phyloP scores from a whole-genome alignment of 78 protist genomes.

The Dictyostelium citrinum region DNA sequence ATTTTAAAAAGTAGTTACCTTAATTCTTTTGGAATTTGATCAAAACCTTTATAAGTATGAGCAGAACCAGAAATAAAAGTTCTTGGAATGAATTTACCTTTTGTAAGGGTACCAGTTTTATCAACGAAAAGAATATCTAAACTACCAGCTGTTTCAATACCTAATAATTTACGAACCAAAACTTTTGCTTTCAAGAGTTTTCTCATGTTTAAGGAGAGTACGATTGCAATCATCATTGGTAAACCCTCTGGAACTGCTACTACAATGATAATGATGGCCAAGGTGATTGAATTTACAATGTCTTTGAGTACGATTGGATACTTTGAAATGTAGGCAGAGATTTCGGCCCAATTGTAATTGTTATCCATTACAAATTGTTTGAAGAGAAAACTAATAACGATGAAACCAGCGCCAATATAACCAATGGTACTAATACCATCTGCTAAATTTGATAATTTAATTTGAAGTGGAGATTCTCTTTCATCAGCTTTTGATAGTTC shows the following conservation, averaged over 20 bases:
- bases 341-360: slow-evolving; percentile 33
- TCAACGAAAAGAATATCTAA: slow-evolving; percentile 79
- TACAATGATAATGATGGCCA: slow-evolving; percentile 86
- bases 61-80: slow-evolving; percentile 62
- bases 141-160: slow-evolving; percentile 87
- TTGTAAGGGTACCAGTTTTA: slow-evolving; percentile 88
- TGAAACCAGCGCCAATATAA: slow-evolving; percentile 81
- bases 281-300: slow-evolving; percentile 77
- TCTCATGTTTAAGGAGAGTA: slow-evolving; percentile 82
- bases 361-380: slow-evolving; percentile 83
- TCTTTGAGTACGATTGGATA: slow-evolving; percentile 76
- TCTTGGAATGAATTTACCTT: slow-evolving; percentile 76
- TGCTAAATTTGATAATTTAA: slow-evolving; percentile 75
- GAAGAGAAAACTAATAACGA: slow-evolving; percentile 81
- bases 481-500: slow-evolving; percentile 77
- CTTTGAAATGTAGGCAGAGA: slow-evolving; percentile 26
- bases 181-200: slow-evolving; percentile 80
- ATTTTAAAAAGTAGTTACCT: not conserved
- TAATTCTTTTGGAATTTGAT: slow-evolving; percentile 63
- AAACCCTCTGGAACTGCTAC: slow-evolving; percentile 85
- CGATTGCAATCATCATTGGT: slow-evolving; percentile 89
- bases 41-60: slow-evolving; percentile 56
- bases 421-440: slow-evolving; percentile 77
- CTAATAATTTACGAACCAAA: slow-evolving; percentile 83
- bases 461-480: slow-evolving; percentile 82